Base-by-base conservation (phyloP, 2,329 filamentous ascomycete species). In the Alternaria brassicae region DNA sequence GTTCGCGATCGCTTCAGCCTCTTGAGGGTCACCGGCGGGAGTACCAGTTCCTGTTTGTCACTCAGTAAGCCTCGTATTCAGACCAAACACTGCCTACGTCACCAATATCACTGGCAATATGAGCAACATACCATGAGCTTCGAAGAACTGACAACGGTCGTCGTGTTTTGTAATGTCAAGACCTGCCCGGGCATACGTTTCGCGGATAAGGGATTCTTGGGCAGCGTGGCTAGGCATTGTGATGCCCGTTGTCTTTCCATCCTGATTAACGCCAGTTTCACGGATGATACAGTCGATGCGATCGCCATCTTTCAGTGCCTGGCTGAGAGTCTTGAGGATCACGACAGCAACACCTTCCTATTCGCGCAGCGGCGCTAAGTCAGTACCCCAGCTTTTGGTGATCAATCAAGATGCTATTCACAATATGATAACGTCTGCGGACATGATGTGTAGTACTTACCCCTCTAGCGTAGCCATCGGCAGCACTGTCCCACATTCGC, bases 281-380 rank as follows among this genome's bases (percentile, higher is more conserved):
- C 72, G 69, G 15, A 80, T 71, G 6, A 79, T 65, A 40, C 76
- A 76, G 32, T 81, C 76, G 27, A 85, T 80, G 4, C 76, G 65
- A 59, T 84, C 82, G 1, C 79, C 79, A 63, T 83, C 79, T 0
- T 58, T 70, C 4, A 88, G 55, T 0, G 86, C 86, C 1, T 78
- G 70, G 5, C 68, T 72, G 1, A 88, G 66, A 1, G 70, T 75
- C 68, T 88, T 88, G 0, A 89, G 62, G 0, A 87, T 71, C 0
- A 88, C 62, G 0, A 77, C 73, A 0, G 80, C 80, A 10, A 85
- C 71, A 0, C 84, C 85, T 51, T 88, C 86, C 10, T n/a, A n/a
- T n/a, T n/a, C n/a, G n/a, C n/a, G n/a, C n/a, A n/a, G n/a, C n/a
- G n/a, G n/a, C n/a, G n/a, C n/a, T n/a, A n/a, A n/a, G n/a, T n/a